Conservation (phyloP, 495 filamentous ascomycete species). For the Talaromyces stipitatus region DNA sequence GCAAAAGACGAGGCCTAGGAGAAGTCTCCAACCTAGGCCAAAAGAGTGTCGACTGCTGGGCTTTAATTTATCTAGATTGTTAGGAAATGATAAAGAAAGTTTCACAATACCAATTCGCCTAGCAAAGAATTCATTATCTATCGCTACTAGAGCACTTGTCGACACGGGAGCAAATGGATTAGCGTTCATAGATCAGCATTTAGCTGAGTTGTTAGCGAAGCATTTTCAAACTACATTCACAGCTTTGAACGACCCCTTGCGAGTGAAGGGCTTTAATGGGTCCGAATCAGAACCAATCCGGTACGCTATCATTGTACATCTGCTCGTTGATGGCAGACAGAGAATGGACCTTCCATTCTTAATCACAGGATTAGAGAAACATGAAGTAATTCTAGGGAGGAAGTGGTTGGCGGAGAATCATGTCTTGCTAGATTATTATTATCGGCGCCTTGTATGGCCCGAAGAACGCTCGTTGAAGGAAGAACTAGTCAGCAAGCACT, state of each 20-base stretch:
- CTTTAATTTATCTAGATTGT: too few relatives aligned
- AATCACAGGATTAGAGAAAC: too few relatives aligned
- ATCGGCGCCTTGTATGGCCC: too few relatives aligned
- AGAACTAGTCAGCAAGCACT: too few relatives aligned
- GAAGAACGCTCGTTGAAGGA: too few relatives aligned
- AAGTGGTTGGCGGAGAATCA: too few relatives aligned
- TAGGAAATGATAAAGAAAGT: too few relatives aligned
- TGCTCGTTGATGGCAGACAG: neutral
- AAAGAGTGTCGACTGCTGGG: neutral
- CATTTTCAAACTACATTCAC: neutral
- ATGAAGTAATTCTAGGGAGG: too few relatives aligned
- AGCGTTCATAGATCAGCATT: slow-evolving; percentile 4
- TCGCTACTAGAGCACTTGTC: neutral
- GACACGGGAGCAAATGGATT: slow-evolving; percentile 6
- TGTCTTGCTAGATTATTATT: too few relatives aligned
- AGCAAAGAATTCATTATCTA: slow-evolving; percentile 6
- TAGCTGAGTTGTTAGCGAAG: neutral
- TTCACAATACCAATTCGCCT: slow-evolving; percentile 8
- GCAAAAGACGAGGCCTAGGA: neutral
- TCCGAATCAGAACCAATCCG: neutral
- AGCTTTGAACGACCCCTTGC: neutral
- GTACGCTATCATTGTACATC: neutral
- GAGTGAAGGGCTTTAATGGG: neutral
- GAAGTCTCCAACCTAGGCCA: neutral
- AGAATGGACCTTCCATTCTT: too few relatives aligned